These are phyloP conservation scores for Lentinula sp. DNA, from an alignment of 768 basidiomycete genomes.

Conservation along the genomic window DNA sequence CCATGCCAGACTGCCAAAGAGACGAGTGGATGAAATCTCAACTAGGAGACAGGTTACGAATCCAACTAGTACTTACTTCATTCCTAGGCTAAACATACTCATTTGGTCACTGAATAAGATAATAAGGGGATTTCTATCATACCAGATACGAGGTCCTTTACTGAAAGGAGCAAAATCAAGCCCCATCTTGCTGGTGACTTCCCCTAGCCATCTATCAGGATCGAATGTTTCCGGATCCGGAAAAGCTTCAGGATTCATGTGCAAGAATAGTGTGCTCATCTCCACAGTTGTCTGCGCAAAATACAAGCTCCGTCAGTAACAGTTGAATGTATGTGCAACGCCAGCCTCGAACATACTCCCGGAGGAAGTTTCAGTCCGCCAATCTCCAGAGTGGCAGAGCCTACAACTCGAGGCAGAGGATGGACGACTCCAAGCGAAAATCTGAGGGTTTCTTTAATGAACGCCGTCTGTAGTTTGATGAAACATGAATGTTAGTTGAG, in stretches of 20 bases:
- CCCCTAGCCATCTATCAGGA: constrained; percentile 37
- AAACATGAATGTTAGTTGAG: neutral
- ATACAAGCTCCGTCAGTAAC: neutral
- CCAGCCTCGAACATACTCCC: constrained; percentile 21
- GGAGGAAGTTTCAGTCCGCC: constrained; percentile 29
- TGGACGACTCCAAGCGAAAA: constrained; percentile 35
- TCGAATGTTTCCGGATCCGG: constrained; percentile 29
- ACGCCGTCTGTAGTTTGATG: constrained; percentile 28
- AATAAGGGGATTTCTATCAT: neutral
- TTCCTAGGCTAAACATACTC: neutral
- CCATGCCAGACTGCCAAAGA: constrained; percentile 5
- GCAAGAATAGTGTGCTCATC: constrained; percentile 32
- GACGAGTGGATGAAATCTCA: neutral
- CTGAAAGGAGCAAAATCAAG: constrained; percentile 32
- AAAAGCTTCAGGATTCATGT: constrained; percentile 32
- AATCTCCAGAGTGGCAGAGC: constrained; percentile 25
- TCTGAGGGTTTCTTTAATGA: constrained; percentile 42
- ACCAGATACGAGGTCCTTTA: constrained; percentile 6
- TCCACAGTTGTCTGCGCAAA: constrained; percentile 32
- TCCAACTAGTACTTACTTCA: neutral
- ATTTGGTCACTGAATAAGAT: neutral
- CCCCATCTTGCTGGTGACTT: constrained; percentile 23
- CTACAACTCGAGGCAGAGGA: constrained; percentile 37
- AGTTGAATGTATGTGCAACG: neutral
- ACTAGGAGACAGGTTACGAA: neutral